Conservation (phyloP, 2,329 filamentous ascomycete species). For the Hysterium pulicare region DNA sequence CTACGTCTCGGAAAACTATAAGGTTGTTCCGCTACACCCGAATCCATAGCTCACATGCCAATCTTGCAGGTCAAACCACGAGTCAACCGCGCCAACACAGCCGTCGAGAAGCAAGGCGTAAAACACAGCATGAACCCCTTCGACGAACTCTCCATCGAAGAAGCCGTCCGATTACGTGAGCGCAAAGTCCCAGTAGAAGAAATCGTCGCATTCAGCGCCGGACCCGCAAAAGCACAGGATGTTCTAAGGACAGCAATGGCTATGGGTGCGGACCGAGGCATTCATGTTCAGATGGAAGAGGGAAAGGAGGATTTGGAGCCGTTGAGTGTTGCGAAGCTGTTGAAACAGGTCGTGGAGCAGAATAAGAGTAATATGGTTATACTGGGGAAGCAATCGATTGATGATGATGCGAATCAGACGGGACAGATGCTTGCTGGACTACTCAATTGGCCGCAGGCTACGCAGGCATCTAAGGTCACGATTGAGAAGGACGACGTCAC, state of each 20-base stretch:
- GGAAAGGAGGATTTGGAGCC: conserved; percentile 75
- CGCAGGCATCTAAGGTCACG: conserved; percentile 81
- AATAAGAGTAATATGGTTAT: conserved; percentile 91
- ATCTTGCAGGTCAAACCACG: conserved; percentile 61
- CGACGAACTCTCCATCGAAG: conserved; percentile 96
- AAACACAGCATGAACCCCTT: conserved; percentile 99
- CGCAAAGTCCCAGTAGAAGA: conserved; percentile 73
- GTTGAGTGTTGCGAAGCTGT: conserved; percentile 83
- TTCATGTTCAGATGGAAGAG: conserved; percentile 65
- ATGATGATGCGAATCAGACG: conserved; percentile 93
- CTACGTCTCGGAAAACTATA: neutral
- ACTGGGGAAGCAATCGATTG: conserved; percentile 96
- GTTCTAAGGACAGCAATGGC: conserved; percentile 95
- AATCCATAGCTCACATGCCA: conserved; percentile 7
- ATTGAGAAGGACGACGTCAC: conserved; percentile 69
- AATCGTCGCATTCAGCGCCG: conserved; percentile 85
- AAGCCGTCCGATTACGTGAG: conserved; percentile 91
- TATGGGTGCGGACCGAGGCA: conserved; percentile 90
- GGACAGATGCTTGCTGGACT: conserved; percentile 96
- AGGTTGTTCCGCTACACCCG: neutral
- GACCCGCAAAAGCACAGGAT: conserved; percentile 82
- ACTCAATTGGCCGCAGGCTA: conserved; percentile 90
- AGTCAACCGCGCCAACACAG: conserved; percentile 71
- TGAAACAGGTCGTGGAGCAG: conserved; percentile 73
- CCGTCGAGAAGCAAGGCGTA: conserved; percentile 85